These are phyloP conservation scores for Clitopilus hobsonii DNA, from an alignment of 768 basidiomycete genomes.

Conservation along the genomic window DNA sequence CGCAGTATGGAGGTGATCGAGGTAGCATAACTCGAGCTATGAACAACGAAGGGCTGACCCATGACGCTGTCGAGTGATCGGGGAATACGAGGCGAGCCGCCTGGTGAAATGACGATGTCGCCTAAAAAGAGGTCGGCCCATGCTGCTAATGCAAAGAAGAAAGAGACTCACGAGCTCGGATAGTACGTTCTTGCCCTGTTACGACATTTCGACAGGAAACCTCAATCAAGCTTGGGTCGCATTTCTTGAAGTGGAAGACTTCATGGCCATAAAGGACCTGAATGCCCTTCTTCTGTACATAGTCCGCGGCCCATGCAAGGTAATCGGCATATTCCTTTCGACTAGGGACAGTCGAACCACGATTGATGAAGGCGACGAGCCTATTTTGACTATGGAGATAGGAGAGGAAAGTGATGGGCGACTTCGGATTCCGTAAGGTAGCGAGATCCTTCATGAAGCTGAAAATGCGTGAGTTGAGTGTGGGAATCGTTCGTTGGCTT, in stretches of 20 bases:
- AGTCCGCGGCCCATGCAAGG: slow-evolving; percentile 44
- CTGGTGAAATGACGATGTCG: slow-evolving; percentile 48
- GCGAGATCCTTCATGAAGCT: slow-evolving; percentile 54
- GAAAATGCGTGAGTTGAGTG: background rate
- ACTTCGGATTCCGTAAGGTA: slow-evolving; percentile 45
- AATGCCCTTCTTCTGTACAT: slow-evolving; percentile 38
- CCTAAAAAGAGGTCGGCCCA: slow-evolving; percentile 18
- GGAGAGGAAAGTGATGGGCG: slow-evolving; percentile 46
- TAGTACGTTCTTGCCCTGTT: slow-evolving; percentile 26
- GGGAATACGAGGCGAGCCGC: slow-evolving; percentile 42
- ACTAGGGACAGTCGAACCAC: slow-evolving; percentile 44
- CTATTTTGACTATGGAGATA: slow-evolving; percentile 48
- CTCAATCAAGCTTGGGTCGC: slow-evolving; percentile 27
- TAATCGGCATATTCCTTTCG: slow-evolving; percentile 54
- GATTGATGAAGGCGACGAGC: slow-evolving; percentile 49
- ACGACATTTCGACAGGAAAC: slow-evolving; percentile 30
- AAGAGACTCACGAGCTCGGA: slow-evolving; percentile 32
- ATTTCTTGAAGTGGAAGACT: slow-evolving; percentile 33
- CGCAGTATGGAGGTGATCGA: slow-evolving; percentile 31
- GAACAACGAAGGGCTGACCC: slow-evolving; percentile 32
- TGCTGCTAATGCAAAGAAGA: background rate
- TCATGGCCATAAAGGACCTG: slow-evolving; percentile 42
- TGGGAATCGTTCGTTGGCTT: background rate
- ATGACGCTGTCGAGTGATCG: slow-evolving; percentile 23
- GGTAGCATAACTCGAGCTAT: slow-evolving; percentile 38